Evolutionary conservation across 169 alveolate genomes (phyloP).

Genomic region (Fabrea salina): DNA sequence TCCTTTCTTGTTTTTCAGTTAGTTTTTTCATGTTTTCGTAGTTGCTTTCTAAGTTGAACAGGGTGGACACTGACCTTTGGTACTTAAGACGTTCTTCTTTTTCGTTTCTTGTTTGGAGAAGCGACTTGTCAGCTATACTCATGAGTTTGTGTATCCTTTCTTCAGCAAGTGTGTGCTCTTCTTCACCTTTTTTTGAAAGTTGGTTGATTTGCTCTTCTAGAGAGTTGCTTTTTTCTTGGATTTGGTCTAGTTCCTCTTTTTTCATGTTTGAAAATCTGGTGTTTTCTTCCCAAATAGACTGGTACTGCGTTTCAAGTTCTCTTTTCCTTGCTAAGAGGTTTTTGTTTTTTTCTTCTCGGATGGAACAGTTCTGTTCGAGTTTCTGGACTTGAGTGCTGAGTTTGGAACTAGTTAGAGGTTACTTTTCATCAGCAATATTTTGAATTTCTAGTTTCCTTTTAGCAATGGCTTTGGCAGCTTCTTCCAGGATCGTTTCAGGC

Average conservation of each 20-base stretch:
- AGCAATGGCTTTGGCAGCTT: constrained; percentile 33
- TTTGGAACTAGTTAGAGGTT: not conserved
- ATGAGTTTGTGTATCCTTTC: not conserved
- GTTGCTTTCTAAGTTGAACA: not conserved
- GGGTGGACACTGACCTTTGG: constrained; percentile 16
- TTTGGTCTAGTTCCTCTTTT: not conserved
- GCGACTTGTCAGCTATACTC: not conserved
- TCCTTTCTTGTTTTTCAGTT: constrained; percentile 17
- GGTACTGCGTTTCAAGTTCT: constrained; percentile 1
- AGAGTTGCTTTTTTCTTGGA: constrained; percentile 12
- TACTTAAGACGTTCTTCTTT: constrained; percentile 19
- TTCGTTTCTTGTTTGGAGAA: constrained; percentile 10
- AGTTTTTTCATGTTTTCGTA: not conserved
- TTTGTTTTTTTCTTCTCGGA: not conserved
- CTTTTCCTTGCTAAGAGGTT: not conserved
- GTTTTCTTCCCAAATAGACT: constrained; percentile 6
- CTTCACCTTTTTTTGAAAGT: not conserved
- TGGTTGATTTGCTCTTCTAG: not conserved
- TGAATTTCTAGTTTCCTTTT: constrained; percentile 21
- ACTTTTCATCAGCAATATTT: constrained; percentile 17
- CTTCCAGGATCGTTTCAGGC: not conserved
- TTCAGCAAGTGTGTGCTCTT: not conserved
- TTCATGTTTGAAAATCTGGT: not conserved
- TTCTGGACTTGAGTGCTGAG: not conserved
- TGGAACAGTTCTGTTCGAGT: not conserved